These are phyloP conservation scores for Citeromyces hawaiiensis DNA, from an alignment of 1,139 yeast species.

Conservation along the genomic window DNA sequence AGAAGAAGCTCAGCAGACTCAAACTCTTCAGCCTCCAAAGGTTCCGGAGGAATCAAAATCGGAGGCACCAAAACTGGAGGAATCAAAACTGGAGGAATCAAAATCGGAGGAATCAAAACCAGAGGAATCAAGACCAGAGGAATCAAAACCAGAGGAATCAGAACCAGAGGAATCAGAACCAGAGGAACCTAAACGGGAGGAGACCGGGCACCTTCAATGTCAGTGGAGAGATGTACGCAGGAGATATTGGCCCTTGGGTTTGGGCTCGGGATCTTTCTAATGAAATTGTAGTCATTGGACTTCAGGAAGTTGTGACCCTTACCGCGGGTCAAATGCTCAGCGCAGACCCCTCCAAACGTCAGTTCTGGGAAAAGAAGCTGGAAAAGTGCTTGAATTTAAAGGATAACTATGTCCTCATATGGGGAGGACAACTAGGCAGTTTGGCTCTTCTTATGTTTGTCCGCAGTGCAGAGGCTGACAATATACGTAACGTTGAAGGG, in stretches of 20 bases:
- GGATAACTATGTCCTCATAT: slow-evolving; percentile 48
- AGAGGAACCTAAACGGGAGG: no score
- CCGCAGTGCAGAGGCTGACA: slow-evolving; percentile 42
- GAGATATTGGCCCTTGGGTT: slow-evolving; percentile 42
- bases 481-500: slow-evolving; percentile 66
- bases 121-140: no score
- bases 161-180: no score
- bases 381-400: slow-evolving; percentile 36
- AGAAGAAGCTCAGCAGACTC: no score
- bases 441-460: slow-evolving; percentile 68
- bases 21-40: no score
- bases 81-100: no score
- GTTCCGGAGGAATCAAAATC: no score
- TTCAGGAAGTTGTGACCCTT: slow-evolving; percentile 87
- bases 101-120: no score
- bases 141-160: no score
- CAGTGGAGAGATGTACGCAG: slow-evolving; percentile 43
- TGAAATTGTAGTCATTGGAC: slow-evolving; percentile 71
- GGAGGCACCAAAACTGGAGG: no score
- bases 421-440: slow-evolving; percentile 91
- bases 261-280: slow-evolving; percentile 25
- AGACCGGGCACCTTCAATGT: no score
- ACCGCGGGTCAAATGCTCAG: slow-evolving; percentile 84
- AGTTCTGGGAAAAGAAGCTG: slow-evolving; percentile 70
- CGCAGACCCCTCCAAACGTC: slow-evolving; percentile 59